Percentiles rank a stretch among this genome's conserved stretches.
phyloP scores from a whole-genome alignment of 108 stramenopile species.

The Poteriospumella lacustris region DNA sequence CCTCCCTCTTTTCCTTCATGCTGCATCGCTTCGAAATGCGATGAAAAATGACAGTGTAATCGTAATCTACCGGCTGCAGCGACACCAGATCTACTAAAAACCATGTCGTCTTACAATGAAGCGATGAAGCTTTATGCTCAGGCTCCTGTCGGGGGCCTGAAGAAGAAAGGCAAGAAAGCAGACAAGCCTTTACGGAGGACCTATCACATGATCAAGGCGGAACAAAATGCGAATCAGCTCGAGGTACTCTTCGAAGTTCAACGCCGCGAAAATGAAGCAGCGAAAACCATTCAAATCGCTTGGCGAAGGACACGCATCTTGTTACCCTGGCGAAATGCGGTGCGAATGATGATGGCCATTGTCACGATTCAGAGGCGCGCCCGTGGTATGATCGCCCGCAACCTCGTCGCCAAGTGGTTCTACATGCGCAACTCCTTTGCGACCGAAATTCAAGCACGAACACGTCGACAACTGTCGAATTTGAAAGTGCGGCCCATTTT shows the following conservation, averaged over 20 bases:
- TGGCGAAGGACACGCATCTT: not conserved
- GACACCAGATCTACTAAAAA: too few species aligned
- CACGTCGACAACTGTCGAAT: not conserved
- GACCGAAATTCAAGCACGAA: not conserved
- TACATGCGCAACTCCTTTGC: not conserved
- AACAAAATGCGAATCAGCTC: not conserved
- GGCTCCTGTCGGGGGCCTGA: too few species aligned
- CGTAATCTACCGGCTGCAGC: too few species aligned
- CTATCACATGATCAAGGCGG: too few species aligned
- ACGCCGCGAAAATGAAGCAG: not conserved
- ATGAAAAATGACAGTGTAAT: too few species aligned
- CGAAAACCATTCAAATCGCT: not conserved
- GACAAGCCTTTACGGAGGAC: too few species aligned
- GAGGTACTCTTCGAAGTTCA: not conserved
- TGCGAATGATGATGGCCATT: not conserved
- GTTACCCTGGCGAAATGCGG: not conserved
- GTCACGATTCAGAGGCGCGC: not conserved
- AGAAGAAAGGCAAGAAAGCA: too few species aligned
- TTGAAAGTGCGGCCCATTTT: not conserved
- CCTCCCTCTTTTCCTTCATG: too few species aligned
- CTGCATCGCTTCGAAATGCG: too few species aligned
- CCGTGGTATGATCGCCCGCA: not conserved
- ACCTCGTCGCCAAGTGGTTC: not conserved
- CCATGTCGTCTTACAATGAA: too few species aligned
- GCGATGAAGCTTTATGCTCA: too few species aligned